These are phyloP conservation scores for Edaphochlamys debaryana DNA, from an alignment of 139 green algal species.

Conservation along the genomic window DNA sequence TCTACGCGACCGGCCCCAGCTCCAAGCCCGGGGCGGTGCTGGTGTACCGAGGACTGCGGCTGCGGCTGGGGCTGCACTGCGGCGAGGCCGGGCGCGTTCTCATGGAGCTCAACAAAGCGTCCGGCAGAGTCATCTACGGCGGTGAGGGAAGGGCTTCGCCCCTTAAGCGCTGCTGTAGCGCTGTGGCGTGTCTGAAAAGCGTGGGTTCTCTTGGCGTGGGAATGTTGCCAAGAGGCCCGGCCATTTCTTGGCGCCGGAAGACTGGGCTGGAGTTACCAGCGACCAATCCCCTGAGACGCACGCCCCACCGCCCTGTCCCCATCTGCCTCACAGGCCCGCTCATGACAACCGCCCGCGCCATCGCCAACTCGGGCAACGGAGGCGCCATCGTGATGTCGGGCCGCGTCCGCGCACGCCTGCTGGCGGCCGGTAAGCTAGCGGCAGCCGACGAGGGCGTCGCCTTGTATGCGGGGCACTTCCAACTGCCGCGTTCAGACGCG, in stretches of 20 bases:
- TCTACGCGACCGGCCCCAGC: not conserved
- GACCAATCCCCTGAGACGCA: too few species aligned
- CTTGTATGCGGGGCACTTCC: slow-evolving; percentile 12
- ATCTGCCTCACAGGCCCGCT: not conserved
- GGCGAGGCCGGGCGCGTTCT: not conserved
- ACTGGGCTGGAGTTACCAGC: too few species aligned
- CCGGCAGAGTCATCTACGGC: slow-evolving; percentile 1
- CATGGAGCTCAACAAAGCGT: slow-evolving; percentile 2
- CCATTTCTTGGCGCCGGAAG: too few species aligned
- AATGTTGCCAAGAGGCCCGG: too few species aligned
- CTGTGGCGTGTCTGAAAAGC: too few species aligned
- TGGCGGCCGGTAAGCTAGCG: not conserved
- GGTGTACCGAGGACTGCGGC: slow-evolving; percentile 12
- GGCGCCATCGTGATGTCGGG: slow-evolving; percentile 24
- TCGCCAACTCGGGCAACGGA: slow-evolving; percentile 35
- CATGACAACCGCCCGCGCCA: slow-evolving; percentile 20
- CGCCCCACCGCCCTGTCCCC: not conserved
- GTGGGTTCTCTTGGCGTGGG: too few species aligned
- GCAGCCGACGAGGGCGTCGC: not conserved
- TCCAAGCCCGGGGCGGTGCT: not conserved
- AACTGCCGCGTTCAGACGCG: not conserved
- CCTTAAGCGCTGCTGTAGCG: not conserved
- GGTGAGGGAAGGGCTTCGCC: not conserved
- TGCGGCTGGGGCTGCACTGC: slow-evolving; percentile 22
- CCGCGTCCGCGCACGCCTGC: not conserved